phyloP scores from a whole-genome alignment of 2,329 filamentous ascomycete genomes.

The Apiospora sp. region DNA sequence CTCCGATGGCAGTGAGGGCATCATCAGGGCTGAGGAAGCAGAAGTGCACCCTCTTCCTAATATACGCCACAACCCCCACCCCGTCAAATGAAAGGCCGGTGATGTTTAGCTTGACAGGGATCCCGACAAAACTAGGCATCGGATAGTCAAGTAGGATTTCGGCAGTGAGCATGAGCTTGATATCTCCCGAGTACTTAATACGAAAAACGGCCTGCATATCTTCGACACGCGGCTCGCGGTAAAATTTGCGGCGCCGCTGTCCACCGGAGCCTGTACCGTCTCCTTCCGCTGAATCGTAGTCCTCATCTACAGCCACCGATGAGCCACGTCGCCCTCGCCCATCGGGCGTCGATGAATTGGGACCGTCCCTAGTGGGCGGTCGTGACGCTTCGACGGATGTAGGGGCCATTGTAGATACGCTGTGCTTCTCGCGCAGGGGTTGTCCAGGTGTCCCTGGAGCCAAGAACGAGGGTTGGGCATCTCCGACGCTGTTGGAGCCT shows the following conservation, averaged over 20 bases:
- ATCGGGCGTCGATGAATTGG: constrained; percentile 46
- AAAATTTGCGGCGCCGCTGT: constrained; percentile 27
- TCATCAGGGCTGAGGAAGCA: constrained; percentile 95
- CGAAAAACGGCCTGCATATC: constrained; percentile 94
- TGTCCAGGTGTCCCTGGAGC: constrained; percentile 58
- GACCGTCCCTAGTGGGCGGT: constrained; percentile 50
- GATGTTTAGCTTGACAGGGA: constrained; percentile 93
- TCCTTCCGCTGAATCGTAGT: constrained; percentile 24
- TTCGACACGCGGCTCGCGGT: constrained; percentile 77
- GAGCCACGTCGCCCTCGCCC: constrained; percentile 21
- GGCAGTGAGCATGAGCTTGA: constrained; percentile 87
- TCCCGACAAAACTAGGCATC: constrained; percentile 97
- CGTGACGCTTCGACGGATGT: constrained; percentile 66
- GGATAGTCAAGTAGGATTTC: constrained; percentile 97
- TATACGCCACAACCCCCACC: constrained; percentile 89
- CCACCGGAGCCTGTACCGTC: constrained; percentile 45
- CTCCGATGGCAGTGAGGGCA: constrained; percentile 74
- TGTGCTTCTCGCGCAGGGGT: background rate
- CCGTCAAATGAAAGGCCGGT: constrained; percentile 96
- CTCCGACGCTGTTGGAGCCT: constrained; percentile 49
- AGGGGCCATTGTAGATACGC: constrained; percentile 39
- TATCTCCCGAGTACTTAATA: constrained; percentile 86
- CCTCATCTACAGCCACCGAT: constrained; percentile 34
- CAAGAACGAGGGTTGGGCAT: constrained; percentile 69
- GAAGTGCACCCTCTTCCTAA: constrained; percentile 87